Percentiles rank a stretch among this genome's conserved stretches.
These are phyloP conservation scores for Hypomontagnella submonticulosa DNA, from an alignment of 495 filamentous ascomycete genomes.

Conservation along the genomic window DNA sequence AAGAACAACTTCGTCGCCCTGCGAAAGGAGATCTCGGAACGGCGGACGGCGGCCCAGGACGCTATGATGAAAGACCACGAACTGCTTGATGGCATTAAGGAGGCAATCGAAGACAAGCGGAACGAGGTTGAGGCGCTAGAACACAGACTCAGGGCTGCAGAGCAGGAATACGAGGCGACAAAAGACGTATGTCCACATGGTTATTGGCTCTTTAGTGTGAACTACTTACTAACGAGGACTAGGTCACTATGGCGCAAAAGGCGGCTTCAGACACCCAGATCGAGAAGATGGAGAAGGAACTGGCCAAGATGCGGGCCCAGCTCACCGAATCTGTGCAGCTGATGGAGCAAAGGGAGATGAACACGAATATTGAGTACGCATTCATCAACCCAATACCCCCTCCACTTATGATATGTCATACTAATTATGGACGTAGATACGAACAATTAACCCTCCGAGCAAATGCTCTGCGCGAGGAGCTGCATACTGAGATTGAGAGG, in stretches of 20 bases:
- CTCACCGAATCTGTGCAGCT: constrained; percentile 89
- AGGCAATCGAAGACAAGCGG: constrained; percentile 92
- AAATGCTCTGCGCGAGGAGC: constrained; percentile 85
- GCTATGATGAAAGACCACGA: constrained; percentile 91
- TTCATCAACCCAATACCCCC: background rate
- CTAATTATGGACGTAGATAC: constrained; percentile 66
- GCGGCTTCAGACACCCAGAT: constrained; percentile 89
- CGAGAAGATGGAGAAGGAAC: constrained; percentile 97
- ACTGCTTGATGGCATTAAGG: constrained; percentile 88
- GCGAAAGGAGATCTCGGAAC: constrained; percentile 87
- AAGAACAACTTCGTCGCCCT: constrained; percentile 80
- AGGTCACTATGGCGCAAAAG: constrained; percentile 84
- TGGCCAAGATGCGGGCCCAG: constrained; percentile 87
- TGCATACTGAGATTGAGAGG: constrained; percentile 94
- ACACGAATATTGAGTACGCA: constrained; percentile 89
- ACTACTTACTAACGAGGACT: constrained; percentile 35
- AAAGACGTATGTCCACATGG: constrained; percentile 70
- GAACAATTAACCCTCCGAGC: constrained; percentile 88
- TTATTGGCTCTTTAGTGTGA: background rate
- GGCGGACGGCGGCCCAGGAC: constrained; percentile 82
- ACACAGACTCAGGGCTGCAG: constrained; percentile 82
- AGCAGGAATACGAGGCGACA: constrained; percentile 93
- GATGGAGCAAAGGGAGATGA: constrained; percentile 96
- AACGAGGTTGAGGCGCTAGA: constrained; percentile 92
- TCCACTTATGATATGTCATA: background rate